Evolutionary conservation across 106 monocot genomes (phyloP), one percentile per base, ranked within the genome.

Genomic region (Dendrobium catenatum): DNA sequence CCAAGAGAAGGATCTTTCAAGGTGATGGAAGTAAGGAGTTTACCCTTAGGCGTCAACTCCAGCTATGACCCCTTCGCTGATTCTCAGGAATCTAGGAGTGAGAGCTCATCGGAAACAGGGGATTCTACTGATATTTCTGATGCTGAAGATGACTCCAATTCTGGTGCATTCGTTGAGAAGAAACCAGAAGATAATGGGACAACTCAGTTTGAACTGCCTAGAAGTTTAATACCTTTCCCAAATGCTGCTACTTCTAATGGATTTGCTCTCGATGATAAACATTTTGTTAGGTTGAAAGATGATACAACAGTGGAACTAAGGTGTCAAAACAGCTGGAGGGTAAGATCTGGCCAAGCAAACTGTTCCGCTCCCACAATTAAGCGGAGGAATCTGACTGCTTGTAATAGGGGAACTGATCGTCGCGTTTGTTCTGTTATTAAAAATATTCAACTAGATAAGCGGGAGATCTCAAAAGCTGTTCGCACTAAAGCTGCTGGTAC

Each of bases 1-100:
- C 82, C 84, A 61, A 79, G 79, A 0, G 88, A 87, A 61, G 80
- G 16, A 43, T 68, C 84, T 19, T 85, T 54, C 26, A 92, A 86
- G 76, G 77, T 90, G 81, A 90, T 86, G 58, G 88, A 86, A 56
- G 58, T 88, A 22, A 85, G 90, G 73, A 85, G 83, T 82, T 81
- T 93, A 73, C 93, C 90, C 56, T 44, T 44, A 49, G 90, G 85
- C 81, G 48, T 76, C 20, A 55, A 6, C 37, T 33, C 9, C 49
- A 78, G n/a, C 26, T 75, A 75, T 72, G 55, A 15, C 43, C 54
- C 68, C 27, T 72, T 43, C 26, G 43, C 56, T 77, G 37, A 51
- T 79, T 75, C 59, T 55, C 55, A 55, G 78, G 77, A 81, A 74
- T 82, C 42, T 47, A 79, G 78, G 15, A 84, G 86, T 77, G 84